Base-by-base conservation (phyloP, 371 early-diverging fungal genomes). In the Blakeslea trispora region DNA sequence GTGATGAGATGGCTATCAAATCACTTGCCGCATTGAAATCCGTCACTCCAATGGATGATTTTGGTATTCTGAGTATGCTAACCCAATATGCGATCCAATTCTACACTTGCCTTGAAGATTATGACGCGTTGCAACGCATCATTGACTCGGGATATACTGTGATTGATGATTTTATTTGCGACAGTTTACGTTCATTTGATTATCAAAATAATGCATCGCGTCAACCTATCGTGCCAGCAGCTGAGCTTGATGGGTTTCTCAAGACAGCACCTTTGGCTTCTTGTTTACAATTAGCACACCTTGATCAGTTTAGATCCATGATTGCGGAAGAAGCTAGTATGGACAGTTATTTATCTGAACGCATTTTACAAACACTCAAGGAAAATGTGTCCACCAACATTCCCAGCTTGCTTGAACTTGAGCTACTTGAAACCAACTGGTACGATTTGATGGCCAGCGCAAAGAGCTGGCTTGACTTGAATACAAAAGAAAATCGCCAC, bases 101-200 rank as follows among this genome's bases (percentile, higher is more conserved):
- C 40, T 73, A 68, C 23, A 60, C 70, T 0, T 66, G 63, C 17
- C 23, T 71, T 22, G 68, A 73, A 54, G 74, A 75, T 34, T 75
- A 75, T 23, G 58, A 60, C 3, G 23, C 64, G 3, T 44, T 74
- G 0, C 54, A 59, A 31, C 28, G 37, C 0, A 10, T 63, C 15
- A 32, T 59, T 17, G 47, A 59, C 9, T 42, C 52, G 5, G 56
- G 55, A 2, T 39, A 53, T 9, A 62, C 51, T 2, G 37, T 66
- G n/a, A 57, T 64, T 40, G 61, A 64, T 31, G 53, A 51, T 11
- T 55, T 64, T 21, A 47, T 67, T 11, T 54, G 61, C 13, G 44
- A 55, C 19, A 55, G 61, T 21, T 37, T 73, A 15, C 51, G 51
- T 2, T 41, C 60, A 17, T 66, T 69, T n/a, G 59, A 64, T 45